A percentile compares a stretch with the other conserved stretches of the same genome.
These are phyloP conservation scores for Colletotrichum scovillei DNA, from an alignment of 2,329 filamentous ascomycete species.

Conservation along the genomic window DNA sequence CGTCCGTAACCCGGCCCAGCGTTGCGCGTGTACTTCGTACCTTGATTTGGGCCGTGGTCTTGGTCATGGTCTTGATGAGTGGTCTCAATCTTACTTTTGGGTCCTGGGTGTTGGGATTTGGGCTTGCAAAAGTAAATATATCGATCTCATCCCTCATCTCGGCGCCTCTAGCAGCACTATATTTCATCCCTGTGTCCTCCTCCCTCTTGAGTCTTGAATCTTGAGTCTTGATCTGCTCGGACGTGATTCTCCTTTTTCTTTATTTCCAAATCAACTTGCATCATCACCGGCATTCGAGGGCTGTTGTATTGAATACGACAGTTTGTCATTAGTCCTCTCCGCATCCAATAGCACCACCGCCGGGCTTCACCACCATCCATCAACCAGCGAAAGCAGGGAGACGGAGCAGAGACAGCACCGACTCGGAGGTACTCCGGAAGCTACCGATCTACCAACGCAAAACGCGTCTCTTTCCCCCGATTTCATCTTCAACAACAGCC, in stretches of 20 bases:
- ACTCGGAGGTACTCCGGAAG: conserved; percentile 10
- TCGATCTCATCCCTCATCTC: conserved; percentile 30
- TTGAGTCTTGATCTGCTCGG: conserved; percentile 5
- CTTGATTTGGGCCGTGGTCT: conserved; percentile 8
- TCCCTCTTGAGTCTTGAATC: conserved; percentile 20
- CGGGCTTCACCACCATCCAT: not conserved
- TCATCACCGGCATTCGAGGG: conserved; percentile 29
- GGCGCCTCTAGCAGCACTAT: conserved; percentile 30
- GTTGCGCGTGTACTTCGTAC: not conserved
- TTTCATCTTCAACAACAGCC: conserved; percentile 25
- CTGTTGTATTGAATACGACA: conserved; percentile 33
- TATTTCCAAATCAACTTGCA: conserved; percentile 18
- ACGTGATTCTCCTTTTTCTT: conserved; percentile 3
- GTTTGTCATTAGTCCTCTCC: not conserved
- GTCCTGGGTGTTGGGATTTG: not conserved
- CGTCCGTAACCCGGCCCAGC: not conserved
- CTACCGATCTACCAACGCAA: not conserved
- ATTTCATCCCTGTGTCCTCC: conserved; percentile 32
- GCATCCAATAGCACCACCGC: not conserved
- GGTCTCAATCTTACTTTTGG: conserved; percentile 7
- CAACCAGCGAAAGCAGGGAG: conserved; percentile 8
- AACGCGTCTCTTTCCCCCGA: not conserved
- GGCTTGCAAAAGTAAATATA: conserved; percentile 36
- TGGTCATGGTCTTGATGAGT: not conserved
- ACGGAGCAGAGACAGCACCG: not conserved